Conservation (phyloP, 306 rosid species). For the Citrullus amarus region DNA sequence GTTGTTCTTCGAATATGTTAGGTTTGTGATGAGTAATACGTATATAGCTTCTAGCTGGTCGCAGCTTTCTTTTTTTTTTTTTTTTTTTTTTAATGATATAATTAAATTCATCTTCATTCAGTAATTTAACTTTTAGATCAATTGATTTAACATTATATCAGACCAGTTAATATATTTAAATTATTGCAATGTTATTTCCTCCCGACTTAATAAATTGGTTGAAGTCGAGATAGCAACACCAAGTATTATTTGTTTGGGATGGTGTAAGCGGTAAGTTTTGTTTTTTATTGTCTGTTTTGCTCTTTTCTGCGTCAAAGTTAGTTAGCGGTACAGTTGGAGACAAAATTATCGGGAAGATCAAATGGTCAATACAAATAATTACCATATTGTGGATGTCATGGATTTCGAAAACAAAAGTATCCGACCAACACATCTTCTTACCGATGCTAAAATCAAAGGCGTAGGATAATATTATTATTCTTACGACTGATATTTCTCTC, state of each 20-base stretch:
- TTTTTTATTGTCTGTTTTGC: background rate
- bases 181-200: too few species aligned
- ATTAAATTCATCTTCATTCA: too few species aligned
- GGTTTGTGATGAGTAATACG: background rate
- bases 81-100: too few species aligned
- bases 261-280: background rate
- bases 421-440: background rate
- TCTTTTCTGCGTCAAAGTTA: background rate
- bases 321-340: background rate
- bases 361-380: background rate
- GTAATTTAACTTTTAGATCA: too few species aligned
- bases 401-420: conserved; percentile 5
- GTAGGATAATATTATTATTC: background rate
- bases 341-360: background rate
- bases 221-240: too few species aligned
- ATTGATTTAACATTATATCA: too few species aligned
- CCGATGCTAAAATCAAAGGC: background rate
- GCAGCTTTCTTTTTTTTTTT: too few species aligned
- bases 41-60: too few species aligned
- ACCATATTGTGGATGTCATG: background rate
- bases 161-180: too few species aligned
- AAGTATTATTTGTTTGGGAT: background rate
- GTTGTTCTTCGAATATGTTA: background rate
- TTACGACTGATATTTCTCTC: background rate
- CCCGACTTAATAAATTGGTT: too few species aligned